phyloP scores from a whole-genome alignment of 148 eudicot species.

The Cornus controversa region DNA sequence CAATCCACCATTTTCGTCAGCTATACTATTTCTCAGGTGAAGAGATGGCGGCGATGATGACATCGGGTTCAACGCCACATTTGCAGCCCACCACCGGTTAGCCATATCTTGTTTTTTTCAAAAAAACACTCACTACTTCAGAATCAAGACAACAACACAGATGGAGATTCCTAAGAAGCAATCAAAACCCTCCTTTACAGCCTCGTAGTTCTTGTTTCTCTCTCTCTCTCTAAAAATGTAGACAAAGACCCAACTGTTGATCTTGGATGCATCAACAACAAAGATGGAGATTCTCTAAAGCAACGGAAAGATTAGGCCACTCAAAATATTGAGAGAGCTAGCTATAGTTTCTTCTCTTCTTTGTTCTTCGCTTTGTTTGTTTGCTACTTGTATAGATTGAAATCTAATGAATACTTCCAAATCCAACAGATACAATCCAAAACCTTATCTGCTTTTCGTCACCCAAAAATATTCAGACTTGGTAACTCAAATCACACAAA shows the following conservation, averaged over 20 bases:
- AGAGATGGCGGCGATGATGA: background rate
- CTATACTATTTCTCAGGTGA: conserved; percentile 10
- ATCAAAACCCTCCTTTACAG: background rate
- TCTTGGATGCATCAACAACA: background rate
- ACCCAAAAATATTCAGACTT: background rate
- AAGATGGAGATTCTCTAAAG: no score
- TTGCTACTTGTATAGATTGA: background rate
- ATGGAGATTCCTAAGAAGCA: background rate
- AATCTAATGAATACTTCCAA: background rate
- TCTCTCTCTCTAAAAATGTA: background rate
- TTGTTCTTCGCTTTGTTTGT: background rate
- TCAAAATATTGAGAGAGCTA: background rate
- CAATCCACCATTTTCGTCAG: conserved; percentile 9
- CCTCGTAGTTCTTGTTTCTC: background rate
- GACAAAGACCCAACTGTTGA: background rate
- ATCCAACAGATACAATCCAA: conserved; percentile 16
- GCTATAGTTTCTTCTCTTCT: background rate
- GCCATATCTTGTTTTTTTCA: conserved; percentile 31
- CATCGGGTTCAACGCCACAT: conserved; percentile 54
- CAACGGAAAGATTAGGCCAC: no score
- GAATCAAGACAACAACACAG: background rate
- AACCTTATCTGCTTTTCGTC: background rate
- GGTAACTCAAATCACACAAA: background rate
- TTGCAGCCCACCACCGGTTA: conserved; percentile 78
- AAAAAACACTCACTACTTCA: background rate